Base-by-base conservation (phyloP, 805 yeast species). In the Cyberlindnera americana region DNA sequence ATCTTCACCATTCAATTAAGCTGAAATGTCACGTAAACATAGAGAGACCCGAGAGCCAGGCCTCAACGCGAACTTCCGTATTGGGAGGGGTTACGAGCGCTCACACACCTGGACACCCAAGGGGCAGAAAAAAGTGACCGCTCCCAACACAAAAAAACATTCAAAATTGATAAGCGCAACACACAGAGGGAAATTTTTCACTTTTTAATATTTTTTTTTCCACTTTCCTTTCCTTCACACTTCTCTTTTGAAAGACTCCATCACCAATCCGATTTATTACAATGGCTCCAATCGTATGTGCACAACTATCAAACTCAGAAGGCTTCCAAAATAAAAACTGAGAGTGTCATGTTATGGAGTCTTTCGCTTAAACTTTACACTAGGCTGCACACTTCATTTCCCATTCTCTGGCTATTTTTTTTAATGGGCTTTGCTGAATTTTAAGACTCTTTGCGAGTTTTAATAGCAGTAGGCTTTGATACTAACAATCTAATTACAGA, bases 201-300 rank as follows among this genome's bases (percentile, higher is more conserved):
- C n/a, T n/a, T n/a, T n/a, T n/a, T n/a, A n/a, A n/a, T n/a, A n/a
- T n/a, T n/a, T n/a, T n/a, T n/a, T n/a, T n/a, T 23, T 24, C 29
- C 17, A 23, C 26, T 21, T 22, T 17, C 22, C 15, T 29, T 15
- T n/a, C 29, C 27, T 4, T 11, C 5, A 15, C 35, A 12, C 19
- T 22, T n/a, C n/a, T n/a, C n/a, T n/a, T 14, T 21, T 10, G 10
- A 18, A 16, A 18, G 17, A 28, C 29, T 22, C 21, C 29, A 28
- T 24, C 35, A 33, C 28, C 29, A 33, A 15, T 24, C 23, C 6
- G 15, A 24, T 22, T 18, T 10, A 27, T 12, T 19, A 69, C 59
- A 76, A 83, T 85, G 95, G 95, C 95, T 81, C 95, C 95, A 82
- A 83, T 81, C 72, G 93, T 84, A 83, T 72, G 93, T 83, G 66